phyloP scores from a whole-genome alignment of 495 filamentous ascomycete species.

The Aspergillus wentii region DNA sequence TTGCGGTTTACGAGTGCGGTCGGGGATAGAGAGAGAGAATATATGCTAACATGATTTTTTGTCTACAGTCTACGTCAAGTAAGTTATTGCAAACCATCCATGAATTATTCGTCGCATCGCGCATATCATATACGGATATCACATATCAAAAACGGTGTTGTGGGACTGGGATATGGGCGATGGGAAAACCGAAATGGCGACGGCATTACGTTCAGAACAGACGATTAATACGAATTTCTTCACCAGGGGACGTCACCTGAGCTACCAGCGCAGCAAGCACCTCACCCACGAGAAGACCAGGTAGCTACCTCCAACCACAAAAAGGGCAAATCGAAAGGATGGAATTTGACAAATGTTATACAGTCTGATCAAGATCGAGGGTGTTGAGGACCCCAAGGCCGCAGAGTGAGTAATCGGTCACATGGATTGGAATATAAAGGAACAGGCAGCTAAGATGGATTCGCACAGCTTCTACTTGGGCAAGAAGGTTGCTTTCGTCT shows the following conservation, averaged over 20 bases:
- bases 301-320: constrained; percentile 22
- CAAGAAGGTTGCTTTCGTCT: constrained; percentile 97
- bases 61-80: constrained; percentile 86
- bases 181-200: constrained; percentile 10
- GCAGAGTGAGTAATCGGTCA: constrained; percentile 61
- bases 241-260: constrained; percentile 82
- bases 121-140: constrained; percentile 13
- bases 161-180: constrained; percentile 8
- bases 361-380: constrained; percentile 91
- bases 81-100: constrained; percentile 45
- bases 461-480: constrained; percentile 73
- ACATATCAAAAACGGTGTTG: constrained; percentile 3
- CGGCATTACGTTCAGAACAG: constrained; percentile 17
- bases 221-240: constrained; percentile 32
- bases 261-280: constrained; percentile 86
- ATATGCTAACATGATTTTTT: constrained; percentile 31
- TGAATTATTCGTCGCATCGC: constrained; percentile 26
- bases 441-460: constrained; percentile 18
- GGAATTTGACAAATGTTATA: constrained; percentile 24
- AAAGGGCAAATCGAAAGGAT: constrained; percentile 8
- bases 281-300: constrained; percentile 78
- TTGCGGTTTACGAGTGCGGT: constrained; percentile 2
- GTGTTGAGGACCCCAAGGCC: constrained; percentile 80
- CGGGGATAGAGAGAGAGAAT: constrained; percentile 1
- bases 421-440: constrained; percentile 1